Evolutionary conservation across 192 early-diverging fungal species (phyloP).

Genomic region (Lunasporangiospora selenospora): DNA sequence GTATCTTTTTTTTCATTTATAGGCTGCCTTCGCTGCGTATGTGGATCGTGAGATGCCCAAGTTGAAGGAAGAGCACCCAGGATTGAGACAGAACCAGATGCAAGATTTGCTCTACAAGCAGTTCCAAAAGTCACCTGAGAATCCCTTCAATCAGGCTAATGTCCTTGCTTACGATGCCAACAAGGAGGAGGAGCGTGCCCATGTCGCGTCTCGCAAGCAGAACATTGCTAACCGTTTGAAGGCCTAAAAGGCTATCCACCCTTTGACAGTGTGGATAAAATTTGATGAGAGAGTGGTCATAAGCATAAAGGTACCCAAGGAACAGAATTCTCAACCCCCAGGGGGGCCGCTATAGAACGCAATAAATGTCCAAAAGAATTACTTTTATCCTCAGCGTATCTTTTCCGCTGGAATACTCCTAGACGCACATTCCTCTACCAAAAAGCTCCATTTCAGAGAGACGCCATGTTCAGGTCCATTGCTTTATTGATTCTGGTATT

Average conservation of each 20-base stretch:
- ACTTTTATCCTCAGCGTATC: too few relatives aligned
- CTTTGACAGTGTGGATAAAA: neutral
- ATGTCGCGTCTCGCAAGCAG: constrained; percentile 56
- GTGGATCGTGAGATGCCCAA: constrained; percentile 74
- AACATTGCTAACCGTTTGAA: constrained; percentile 60
- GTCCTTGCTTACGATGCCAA: constrained; percentile 77
- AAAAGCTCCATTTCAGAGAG: too few relatives aligned
- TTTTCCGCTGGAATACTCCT: too few relatives aligned
- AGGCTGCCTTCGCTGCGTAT: constrained; percentile 73
- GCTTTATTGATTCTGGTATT: too few relatives aligned
- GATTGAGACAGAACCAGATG: constrained; percentile 77
- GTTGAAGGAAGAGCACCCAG: constrained; percentile 82
- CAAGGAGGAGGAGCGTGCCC: constrained; percentile 60
- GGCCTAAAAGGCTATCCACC: constrained; percentile 20
- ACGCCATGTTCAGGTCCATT: too few relatives aligned
- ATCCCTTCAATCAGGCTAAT: constrained; percentile 79
- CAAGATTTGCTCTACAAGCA: constrained; percentile 84
- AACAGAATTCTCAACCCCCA: too few relatives aligned
- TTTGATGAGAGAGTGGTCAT: too few relatives aligned
- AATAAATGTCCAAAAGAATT: too few relatives aligned
- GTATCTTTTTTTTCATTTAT: constrained; percentile 2
- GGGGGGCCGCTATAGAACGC: too few relatives aligned
- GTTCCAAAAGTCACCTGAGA: constrained; percentile 78
- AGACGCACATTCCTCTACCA: too few relatives aligned
- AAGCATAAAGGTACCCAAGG: too few relatives aligned